Percentiles rank a stretch among this genome's conserved stretches.
These are phyloP conservation scores for Polytrichum formosum DNA, from an alignment of 225 moss, liverwort and hornwort species.

Conservation along the genomic window DNA sequence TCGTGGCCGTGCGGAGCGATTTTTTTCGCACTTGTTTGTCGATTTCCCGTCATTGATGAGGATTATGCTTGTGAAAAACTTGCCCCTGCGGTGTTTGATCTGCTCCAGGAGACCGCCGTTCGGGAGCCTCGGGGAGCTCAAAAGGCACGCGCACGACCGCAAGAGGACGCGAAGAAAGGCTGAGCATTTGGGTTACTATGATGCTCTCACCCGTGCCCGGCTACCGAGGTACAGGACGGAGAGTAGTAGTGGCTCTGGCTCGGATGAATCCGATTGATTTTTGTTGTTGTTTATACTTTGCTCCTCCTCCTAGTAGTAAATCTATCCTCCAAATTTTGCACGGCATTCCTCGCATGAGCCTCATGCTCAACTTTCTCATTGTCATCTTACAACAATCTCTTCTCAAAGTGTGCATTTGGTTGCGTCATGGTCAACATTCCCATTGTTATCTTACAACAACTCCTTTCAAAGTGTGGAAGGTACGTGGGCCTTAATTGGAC, in stretches of 20 bases:
- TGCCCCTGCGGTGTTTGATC: constrained; percentile 18
- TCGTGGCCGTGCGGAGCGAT: constrained; percentile 3
- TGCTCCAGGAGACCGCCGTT: background rate
- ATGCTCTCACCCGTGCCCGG: constrained; percentile 1
- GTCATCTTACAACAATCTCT: no score
- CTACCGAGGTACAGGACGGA: constrained; percentile 4
- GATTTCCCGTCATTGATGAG: constrained; percentile 6
- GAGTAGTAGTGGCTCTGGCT: constrained; percentile 6
- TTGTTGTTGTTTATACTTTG: background rate
- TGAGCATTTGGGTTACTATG: constrained; percentile 14
- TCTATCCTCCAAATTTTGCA: no score
- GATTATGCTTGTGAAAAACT: background rate
- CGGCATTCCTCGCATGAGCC: background rate
- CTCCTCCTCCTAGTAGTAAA: no score
- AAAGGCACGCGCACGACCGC: background rate
- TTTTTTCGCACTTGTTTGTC: constrained; percentile 14
- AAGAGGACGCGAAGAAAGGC: background rate
- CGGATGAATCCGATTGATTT: background rate
- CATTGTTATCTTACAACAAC: no score
- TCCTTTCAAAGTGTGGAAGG: no score
- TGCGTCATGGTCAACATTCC: no score
- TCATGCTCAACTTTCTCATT: background rate
- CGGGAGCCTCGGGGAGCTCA: background rate
- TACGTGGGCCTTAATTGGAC: no score
- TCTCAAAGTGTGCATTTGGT: background rate